Base-by-base conservation (phyloP, 163 green algal species). In the Chlorella variabilis region DNA sequence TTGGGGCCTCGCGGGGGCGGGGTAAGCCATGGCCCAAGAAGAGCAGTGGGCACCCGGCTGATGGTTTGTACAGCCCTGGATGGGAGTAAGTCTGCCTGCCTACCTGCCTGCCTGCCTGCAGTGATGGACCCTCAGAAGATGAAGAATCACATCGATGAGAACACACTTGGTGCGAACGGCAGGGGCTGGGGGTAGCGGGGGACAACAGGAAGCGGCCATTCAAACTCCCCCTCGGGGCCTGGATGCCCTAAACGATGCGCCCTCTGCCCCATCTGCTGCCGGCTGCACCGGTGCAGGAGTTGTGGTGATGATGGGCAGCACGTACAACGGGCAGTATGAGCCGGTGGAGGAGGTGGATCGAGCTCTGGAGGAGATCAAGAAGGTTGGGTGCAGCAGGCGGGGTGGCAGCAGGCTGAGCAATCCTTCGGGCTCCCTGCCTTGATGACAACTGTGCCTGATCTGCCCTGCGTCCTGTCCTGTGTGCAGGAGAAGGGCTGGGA, bases 401-500 rank as follows among this genome's bases (percentile, higher is more conserved):
- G 7, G 5, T 18, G 61, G 17, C n/a, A n/a, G n/a, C n/a, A n/a
- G n/a, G n/a, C n/a, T n/a, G n/a, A n/a, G n/a, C n/a, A n/a, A n/a
- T n/a, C n/a, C n/a, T n/a, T 71, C 51, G 49, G 8, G 61, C 8
- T 31, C 34, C 6, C 39, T 54, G 38, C n/a, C 21, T 2, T 11
- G 34, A 25, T 74, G 66, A 5, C 38, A 58, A 20, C 36, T 36
- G 38, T 23, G 18, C 41, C 8, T 39, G 17, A 23, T 7, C 39
- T 38, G 67, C 25, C 25, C 27, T 59, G 2, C 29, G 0, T 36
- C 11, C 25, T 27, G 4, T 29, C 51, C 51, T 9, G 4, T 5
- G 20, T n/a, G 29, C 75, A 81, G 75, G 75, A 81, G 59, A 65
- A 45, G 2, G 85, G 81, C 34, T 85, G 68, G 86, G 65, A 89